phyloP scores from a whole-genome alignment of 2,329 filamentous ascomycete species.

The Stromatinia cepivora region DNA sequence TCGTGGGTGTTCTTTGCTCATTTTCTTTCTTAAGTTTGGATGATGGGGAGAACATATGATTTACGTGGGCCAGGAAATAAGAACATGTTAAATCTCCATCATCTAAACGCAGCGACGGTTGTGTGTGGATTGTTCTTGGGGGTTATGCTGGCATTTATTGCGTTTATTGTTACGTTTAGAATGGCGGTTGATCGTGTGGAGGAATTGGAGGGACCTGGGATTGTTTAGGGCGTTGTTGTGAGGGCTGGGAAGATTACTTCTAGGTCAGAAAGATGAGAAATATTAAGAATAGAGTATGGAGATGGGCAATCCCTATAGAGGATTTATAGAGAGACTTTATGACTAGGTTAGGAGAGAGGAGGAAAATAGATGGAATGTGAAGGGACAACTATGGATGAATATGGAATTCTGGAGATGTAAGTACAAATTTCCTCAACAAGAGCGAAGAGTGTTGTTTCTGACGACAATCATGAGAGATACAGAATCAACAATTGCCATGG shows the following conservation, averaged over 20 bases:
- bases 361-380: neutral
- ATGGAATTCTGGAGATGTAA: neutral
- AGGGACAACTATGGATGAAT: neutral
- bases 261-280: too few relatives aligned
- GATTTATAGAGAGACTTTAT: too few relatives aligned
- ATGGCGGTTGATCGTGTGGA: slow-evolving; percentile 14
- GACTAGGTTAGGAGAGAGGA: too few relatives aligned
- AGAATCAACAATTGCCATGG: neutral
- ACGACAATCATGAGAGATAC: neutral
- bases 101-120: slow-evolving; percentile 13
- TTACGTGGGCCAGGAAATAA: neutral
- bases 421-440: neutral
- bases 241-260: neutral
- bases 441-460: neutral
- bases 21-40: neutral
- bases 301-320: neutral
- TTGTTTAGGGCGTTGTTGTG: neutral
- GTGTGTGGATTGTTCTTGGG: slow-evolving; percentile 20
- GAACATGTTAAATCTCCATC: slow-evolving; percentile 19
- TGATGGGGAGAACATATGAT: slow-evolving; percentile 8
- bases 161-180: slow-evolving; percentile 17
- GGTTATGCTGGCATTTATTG: slow-evolving; percentile 11
- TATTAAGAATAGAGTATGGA: neutral
- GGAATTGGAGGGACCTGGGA: neutral
- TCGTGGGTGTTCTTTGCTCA: neutral